Evolutionary conservation across 352 stramenopile genomes (phyloP).

Genomic region (Peronospora belbahrii): DNA sequence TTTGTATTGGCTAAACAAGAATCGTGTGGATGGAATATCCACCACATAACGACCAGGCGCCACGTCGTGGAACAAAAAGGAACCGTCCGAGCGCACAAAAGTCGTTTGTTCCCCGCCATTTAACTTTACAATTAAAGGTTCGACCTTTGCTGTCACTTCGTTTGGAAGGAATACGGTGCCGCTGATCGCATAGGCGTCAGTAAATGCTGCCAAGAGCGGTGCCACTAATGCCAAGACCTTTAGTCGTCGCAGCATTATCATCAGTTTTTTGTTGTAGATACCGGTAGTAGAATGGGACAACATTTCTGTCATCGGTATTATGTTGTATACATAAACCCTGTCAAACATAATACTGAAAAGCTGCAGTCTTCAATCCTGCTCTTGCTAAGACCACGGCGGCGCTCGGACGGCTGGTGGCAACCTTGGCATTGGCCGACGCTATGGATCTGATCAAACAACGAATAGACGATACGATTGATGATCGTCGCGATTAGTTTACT

Average conservation of each 20-base stretch:
- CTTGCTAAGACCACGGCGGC: no score
- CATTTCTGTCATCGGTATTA: no score
- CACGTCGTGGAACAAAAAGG: slow-evolving; percentile 72
- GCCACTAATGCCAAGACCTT: slow-evolving; percentile 27
- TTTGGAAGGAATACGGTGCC: slow-evolving; percentile 45
- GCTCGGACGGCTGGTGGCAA: no score
- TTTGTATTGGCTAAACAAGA: slow-evolving; percentile 73
- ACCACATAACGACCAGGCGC: slow-evolving; percentile 63
- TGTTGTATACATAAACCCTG: no score
- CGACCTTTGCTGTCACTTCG: slow-evolving; percentile 46
- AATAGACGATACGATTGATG: no score
- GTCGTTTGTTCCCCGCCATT: slow-evolving; percentile 66
- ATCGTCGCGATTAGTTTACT: no score
- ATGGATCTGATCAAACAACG: no score
- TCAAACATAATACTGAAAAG: no score
- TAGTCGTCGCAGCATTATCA: neutral
- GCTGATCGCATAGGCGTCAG: slow-evolving; percentile 43
- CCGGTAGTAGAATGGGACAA: no score
- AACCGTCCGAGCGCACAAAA: slow-evolving; percentile 55
- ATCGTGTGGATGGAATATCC: slow-evolving; percentile 53
- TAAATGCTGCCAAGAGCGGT: slow-evolving; percentile 2
- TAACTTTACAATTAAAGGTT: slow-evolving; percentile 55
- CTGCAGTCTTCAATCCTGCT: no score
- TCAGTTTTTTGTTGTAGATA: no score
- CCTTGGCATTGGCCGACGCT: no score